Evolutionary conservation across 495 filamentous ascomycete genomes (phyloP).

Genomic region (Chaetomidium leptoderma): DNA sequence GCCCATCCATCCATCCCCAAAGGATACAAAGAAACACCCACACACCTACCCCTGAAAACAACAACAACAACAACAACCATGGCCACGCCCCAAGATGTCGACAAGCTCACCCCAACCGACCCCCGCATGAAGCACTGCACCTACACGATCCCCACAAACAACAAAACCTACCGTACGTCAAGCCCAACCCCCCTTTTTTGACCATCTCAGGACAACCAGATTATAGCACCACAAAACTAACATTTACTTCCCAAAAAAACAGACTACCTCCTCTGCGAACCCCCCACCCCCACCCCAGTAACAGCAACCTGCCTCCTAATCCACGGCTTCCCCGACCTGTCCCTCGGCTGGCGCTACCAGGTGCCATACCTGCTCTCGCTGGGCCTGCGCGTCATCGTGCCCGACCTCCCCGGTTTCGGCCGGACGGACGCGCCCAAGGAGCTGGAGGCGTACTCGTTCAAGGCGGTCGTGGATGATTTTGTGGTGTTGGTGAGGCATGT

Average conservation of each 20-base stretch:
- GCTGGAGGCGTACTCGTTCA: conserved; percentile 57
- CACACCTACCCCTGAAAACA: neutral
- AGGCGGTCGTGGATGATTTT: conserved; percentile 63
- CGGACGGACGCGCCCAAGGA: conserved; percentile 54
- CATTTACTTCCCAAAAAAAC: too few relatives aligned
- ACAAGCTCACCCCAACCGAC: conserved; percentile 63
- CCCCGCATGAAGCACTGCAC: conserved; percentile 58
- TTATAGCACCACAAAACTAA: too few relatives aligned
- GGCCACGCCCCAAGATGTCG: conserved; percentile 29
- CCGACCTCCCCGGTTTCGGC: conserved; percentile 63
- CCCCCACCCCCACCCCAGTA: conserved; percentile 41
- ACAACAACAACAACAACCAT: conserved; percentile 1
- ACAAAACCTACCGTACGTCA: conserved; percentile 62
- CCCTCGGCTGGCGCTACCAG: conserved; percentile 77
- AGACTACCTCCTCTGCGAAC: conserved; percentile 66
- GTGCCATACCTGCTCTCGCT: conserved; percentile 64
- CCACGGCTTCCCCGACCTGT: conserved; percentile 62
- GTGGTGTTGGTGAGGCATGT: conserved; percentile 17
- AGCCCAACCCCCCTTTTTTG: too few relatives aligned
- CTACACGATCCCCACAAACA: conserved; percentile 38
- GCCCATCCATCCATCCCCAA: neutral
- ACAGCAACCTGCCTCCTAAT: conserved; percentile 60
- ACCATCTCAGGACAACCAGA: too few relatives aligned
- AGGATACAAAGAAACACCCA: neutral
- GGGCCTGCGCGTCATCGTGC: conserved; percentile 52